Percentiles rank a stretch among this genome's conserved stretches.
phyloP scores from a whole-genome alignment of 768 basidiomycete genomes.

The Collybiopsis confluens region DNA sequence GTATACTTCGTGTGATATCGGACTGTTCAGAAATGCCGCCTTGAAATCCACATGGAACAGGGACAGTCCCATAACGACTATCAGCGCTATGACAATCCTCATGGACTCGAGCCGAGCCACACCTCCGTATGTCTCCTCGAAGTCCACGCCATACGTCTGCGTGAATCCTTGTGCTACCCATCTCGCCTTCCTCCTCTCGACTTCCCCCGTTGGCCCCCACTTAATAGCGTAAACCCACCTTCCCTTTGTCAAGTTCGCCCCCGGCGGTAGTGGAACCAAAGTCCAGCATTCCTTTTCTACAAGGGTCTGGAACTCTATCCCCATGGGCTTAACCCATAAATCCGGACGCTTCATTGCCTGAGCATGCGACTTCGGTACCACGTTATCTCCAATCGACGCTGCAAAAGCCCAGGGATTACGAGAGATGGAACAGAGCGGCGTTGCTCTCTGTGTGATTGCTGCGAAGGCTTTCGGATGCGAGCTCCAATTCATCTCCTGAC shows the following conservation, averaged over 20 bases:
- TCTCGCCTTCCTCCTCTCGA: neutral
- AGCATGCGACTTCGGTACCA: neutral
- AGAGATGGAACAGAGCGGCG: no score
- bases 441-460: no score
- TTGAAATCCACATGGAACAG: no score
- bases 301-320: neutral
- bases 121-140: no score
- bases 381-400: neutral
- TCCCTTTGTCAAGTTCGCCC: neutral
- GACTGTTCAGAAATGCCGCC: no score
- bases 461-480: no score
- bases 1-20: no score
- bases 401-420: neutral
- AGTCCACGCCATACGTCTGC: neutral
- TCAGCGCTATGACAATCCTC: no score
- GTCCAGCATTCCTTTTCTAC: neutral
- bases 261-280: neutral
- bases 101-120: no score
- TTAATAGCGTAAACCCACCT: no score
- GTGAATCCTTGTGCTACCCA: neutral
- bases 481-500: no score
- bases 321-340: neutral
- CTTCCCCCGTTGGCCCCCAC: neutral
- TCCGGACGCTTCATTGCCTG: neutral
- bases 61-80: no score